phyloP scores from a whole-genome alignment of 441 rosid species.

The Erodium chrysanthum region DNA sequence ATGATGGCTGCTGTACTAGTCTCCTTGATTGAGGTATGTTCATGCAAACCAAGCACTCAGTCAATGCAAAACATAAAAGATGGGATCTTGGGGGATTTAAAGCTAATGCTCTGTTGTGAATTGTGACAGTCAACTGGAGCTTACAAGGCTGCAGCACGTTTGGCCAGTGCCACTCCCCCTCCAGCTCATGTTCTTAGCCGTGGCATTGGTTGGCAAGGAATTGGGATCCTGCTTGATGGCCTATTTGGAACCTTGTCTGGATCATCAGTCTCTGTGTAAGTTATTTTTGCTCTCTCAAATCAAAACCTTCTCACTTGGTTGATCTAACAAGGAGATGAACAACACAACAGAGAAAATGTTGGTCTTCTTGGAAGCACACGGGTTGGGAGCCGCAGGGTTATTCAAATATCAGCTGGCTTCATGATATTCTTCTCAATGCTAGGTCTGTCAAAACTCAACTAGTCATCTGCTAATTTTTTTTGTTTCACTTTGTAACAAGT shows the following conservation, averaged over 20 bases:
- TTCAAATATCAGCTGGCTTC: constrained; percentile 94
- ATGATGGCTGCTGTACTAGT: constrained; percentile 98
- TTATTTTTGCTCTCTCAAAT: neutral
- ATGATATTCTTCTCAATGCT: constrained; percentile 96
- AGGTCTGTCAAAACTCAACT: constrained; percentile 35
- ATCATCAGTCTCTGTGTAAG: constrained; percentile 81
- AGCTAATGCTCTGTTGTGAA: constrained; percentile 10
- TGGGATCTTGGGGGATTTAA: too few species aligned
- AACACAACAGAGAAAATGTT: constrained; percentile 66
- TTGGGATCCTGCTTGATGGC: constrained; percentile 79
- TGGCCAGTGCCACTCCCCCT: constrained; percentile 99
- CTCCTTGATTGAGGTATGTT: constrained; percentile 76
- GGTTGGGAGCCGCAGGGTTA: constrained; percentile 94
- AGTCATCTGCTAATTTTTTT: neutral
- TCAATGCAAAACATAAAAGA: too few species aligned
- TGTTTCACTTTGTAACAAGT: neutral
- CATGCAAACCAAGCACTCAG: neutral
- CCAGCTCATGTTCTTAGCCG: constrained; percentile 99
- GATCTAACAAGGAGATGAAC: constrained; percentile 8
- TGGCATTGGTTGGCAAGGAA: constrained; percentile 94
- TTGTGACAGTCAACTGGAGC: constrained; percentile 77
- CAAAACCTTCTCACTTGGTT: constrained; percentile 9
- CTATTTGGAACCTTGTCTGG: constrained; percentile 86
- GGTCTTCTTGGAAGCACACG: constrained; percentile 98
- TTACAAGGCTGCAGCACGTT: constrained; percentile 90